Evolutionary conservation across 108 stramenopile genomes (phyloP).

Genomic region (Fragilaria crotonensis): DNA sequence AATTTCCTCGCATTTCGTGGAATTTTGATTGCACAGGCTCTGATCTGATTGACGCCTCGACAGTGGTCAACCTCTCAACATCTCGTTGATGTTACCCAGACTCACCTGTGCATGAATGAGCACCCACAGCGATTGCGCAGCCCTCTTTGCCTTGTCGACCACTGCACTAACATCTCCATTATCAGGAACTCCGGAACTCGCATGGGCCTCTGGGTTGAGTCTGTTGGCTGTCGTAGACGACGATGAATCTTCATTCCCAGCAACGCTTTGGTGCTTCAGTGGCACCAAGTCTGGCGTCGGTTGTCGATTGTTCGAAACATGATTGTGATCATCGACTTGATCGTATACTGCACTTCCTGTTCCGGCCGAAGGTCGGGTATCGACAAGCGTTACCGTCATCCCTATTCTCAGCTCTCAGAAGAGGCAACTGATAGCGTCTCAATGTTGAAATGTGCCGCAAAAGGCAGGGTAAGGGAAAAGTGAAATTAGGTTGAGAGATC

Average conservation of each 20-base stretch:
- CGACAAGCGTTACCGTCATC: background rate
- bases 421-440: no score
- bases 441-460: no score
- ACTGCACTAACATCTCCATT: constrained; percentile 52
- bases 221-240: background rate
- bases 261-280: background rate
- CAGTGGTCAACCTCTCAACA: no score
- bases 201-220: background rate
- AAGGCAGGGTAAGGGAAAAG: no score
- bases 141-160: constrained; percentile 72
- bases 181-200: no score
- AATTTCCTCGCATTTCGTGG: no score
- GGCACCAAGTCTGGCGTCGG: constrained; percentile 3
- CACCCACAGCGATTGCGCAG: constrained; percentile 73
- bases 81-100: no score
- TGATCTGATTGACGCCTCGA: no score
- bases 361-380: background rate
- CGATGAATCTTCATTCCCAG: background rate
- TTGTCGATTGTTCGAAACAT: constrained; percentile 1
- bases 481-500: no score
- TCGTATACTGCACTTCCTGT: background rate
- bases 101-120: constrained; percentile 83
- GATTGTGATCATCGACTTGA: no score
- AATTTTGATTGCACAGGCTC: no score
- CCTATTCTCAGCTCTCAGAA: no score